phyloP scores from a whole-genome alignment of 2,329 filamentous ascomycete genomes.

The Dothideomycetes sp. region DNA sequence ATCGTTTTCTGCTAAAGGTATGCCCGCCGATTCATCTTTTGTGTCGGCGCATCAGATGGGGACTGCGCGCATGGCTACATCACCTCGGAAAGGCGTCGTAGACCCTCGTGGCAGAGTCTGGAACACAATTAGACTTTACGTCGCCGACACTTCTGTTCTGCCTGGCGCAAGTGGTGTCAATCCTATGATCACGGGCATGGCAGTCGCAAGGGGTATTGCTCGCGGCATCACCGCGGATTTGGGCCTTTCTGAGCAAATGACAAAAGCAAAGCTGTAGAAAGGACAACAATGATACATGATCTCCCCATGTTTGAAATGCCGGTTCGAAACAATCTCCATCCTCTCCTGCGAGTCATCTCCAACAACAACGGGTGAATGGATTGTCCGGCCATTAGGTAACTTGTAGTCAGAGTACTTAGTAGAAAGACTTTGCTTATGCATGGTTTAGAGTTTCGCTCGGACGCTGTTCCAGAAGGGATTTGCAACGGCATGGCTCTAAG shows the following conservation, averaged over 20 bases:
- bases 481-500: no score
- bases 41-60: constrained; percentile 76
- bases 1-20: constrained; percentile 39
- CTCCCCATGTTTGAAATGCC: no score
- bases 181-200: constrained; percentile 73
- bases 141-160: constrained; percentile 68
- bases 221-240: constrained; percentile 37
- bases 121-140: constrained; percentile 56
- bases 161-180: constrained; percentile 71
- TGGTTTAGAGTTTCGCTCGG: no score
- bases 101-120: constrained; percentile 45
- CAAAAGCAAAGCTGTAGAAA: constrained; percentile 7
- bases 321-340: no score
- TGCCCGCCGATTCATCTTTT: constrained; percentile 45
- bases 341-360: no score
- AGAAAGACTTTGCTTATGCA: no score
- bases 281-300: no score
- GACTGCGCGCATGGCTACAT: constrained; percentile 59
- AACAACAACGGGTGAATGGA: no score
- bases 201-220: constrained; percentile 57
- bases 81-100: constrained; percentile 34
- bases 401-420: no score
- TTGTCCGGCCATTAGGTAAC: no score
- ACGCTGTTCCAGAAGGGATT: no score
- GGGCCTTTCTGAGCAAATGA: background rate